phyloP scores from a whole-genome alignment of 2,329 filamentous ascomycete species.

The Lomentospora prolificans region DNA sequence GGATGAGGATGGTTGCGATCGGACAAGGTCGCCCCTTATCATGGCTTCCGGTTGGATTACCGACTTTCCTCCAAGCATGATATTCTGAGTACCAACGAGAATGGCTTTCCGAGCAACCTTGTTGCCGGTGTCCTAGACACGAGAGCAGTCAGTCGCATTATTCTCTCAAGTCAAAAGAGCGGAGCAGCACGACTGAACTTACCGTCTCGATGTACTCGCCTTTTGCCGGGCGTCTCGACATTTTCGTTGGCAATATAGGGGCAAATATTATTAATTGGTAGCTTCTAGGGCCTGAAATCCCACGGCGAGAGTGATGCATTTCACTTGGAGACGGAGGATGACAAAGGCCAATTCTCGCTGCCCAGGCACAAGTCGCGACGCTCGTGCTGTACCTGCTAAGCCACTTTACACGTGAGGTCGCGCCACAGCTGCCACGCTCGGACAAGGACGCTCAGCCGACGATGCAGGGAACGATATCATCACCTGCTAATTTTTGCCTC shows the following conservation, averaged over 20 bases:
- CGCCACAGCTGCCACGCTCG: not conserved
- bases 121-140: slow-evolving; percentile 80
- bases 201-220: slow-evolving; percentile 97
- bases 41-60: slow-evolving; percentile 93
- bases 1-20: slow-evolving; percentile 37
- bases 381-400: not conserved
- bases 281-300: not conserved
- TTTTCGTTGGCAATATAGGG: slow-evolving; percentile 25
- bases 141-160: slow-evolving; percentile 7
- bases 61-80: slow-evolving; percentile 91
- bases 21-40: slow-evolving; percentile 80
- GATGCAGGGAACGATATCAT: not conserved
- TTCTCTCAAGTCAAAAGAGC: not conserved
- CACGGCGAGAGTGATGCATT: no score
- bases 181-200: slow-evolving; percentile 19
- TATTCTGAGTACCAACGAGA: slow-evolving; percentile 93
- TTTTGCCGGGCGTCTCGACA: slow-evolving; percentile 70
- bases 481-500: not conserved
- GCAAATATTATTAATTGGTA: slow-evolving; percentile 13
- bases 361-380: not conserved
- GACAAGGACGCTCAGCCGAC: not conserved
- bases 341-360: no score
- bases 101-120: slow-evolving; percentile 89
- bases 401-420: slow-evolving; percentile 3
- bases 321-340: no score